Conservation (phyloP, 1,284 basidiomycete species). For the Rhodotorula sp. region DNA sequence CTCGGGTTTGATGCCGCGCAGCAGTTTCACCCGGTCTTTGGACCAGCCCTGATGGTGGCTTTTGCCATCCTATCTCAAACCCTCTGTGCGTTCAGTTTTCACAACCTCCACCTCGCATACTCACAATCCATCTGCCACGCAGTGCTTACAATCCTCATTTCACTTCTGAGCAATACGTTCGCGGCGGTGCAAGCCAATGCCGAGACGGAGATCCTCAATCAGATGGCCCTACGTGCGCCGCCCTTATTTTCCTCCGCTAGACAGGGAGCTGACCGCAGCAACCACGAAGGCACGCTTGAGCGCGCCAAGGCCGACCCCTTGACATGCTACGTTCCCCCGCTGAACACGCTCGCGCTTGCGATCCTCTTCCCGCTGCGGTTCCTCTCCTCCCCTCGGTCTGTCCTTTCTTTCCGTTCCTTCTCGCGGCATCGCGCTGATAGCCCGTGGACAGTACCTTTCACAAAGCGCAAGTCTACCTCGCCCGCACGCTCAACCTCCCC, state of each 20-base stretch:
- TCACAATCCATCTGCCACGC: neutral
- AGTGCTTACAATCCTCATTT: slow-evolving; percentile 47
- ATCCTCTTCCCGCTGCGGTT: slow-evolving; percentile 33
- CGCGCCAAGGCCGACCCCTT: slow-evolving; percentile 46
- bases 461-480: slow-evolving; percentile 40
- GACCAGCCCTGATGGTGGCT: slow-evolving; percentile 38
- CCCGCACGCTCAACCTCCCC: slow-evolving; percentile 31
- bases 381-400: slow-evolving; percentile 31
- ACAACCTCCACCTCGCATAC: neutral
- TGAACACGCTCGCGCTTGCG: slow-evolving; percentile 41
- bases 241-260: neutral
- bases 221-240: slow-evolving; percentile 39
- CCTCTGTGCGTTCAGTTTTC: slow-evolving; percentile 7
- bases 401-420: neutral
- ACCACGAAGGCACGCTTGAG: slow-evolving; percentile 39
- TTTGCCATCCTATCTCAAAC: slow-evolving; percentile 38
- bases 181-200: slow-evolving; percentile 38
- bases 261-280: neutral
- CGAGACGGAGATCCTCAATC: slow-evolving; percentile 41
- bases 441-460: slow-evolving; percentile 20
- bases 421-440: neutral
- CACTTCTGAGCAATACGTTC: slow-evolving; percentile 45
- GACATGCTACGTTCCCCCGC: slow-evolving; percentile 36
- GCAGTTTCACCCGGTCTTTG: slow-evolving; percentile 35
- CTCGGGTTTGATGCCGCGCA: slow-evolving; percentile 46